Percentiles rank a stretch among this genome's conserved stretches.
These are phyloP conservation scores for Monilinia fructigena DNA, from an alignment of 2,329 filamentous ascomycete genomes.

Conservation along the genomic window DNA sequence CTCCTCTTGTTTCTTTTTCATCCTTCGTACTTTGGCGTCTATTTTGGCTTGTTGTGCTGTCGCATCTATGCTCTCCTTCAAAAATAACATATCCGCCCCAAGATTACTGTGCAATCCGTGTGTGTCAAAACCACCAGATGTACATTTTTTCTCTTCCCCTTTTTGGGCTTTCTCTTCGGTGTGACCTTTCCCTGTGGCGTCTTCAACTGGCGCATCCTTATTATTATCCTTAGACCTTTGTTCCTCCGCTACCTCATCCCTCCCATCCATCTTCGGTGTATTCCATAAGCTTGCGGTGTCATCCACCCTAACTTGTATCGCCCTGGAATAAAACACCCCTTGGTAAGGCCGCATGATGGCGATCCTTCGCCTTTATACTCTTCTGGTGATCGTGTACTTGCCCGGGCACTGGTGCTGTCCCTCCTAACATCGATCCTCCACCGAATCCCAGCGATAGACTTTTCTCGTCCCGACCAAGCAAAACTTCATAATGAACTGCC, in stretches of 20 bases:
- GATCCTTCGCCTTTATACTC: conserved; percentile 55
- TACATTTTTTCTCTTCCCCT: conserved; percentile 69
- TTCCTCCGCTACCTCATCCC: conserved; percentile 43
- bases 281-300: conserved; percentile 92
- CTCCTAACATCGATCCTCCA: conserved; percentile 42
- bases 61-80: conserved; percentile 95
- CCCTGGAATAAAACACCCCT: conserved; percentile 80
- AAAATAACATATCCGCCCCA: conserved; percentile 90
- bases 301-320: conserved; percentile 75
- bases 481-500: conserved; percentile 81
- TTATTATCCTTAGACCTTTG: conserved; percentile 32
- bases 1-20: conserved; percentile 45
- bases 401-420: conserved; percentile 54
- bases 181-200: conserved; percentile 32
- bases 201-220: conserved; percentile 32
- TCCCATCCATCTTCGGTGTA: conserved; percentile 75
- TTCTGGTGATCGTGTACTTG: conserved; percentile 75
- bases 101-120: conserved; percentile 96
- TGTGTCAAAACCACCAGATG: conserved; percentile 93
- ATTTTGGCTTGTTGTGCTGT: conserved; percentile 71
- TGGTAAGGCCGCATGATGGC: conserved; percentile 59
- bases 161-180: conserved; percentile 32
- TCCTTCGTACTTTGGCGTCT: conserved; percentile 62
- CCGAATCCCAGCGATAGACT: conserved; percentile 65
- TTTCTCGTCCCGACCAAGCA: conserved; percentile 82